These are phyloP conservation scores for Fusarium odoratissimum DNA, from an alignment of 2,329 filamentous ascomycete genomes.

Conservation along the genomic window DNA sequence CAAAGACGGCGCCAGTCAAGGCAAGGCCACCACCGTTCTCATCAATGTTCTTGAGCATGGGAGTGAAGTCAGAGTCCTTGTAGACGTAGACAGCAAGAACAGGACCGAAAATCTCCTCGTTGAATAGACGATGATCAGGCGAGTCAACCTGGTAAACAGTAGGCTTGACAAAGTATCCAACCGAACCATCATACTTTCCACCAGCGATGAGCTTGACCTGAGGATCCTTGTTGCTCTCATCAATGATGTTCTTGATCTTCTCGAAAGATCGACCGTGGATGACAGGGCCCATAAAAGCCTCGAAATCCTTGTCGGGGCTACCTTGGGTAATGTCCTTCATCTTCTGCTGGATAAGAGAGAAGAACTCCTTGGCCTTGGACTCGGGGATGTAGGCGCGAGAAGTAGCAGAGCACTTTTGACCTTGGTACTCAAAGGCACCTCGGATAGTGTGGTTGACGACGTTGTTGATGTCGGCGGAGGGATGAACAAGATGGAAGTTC, in stretches of 20 bases:
- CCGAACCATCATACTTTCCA: conserved; percentile 79
- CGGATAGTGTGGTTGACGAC: conserved; percentile 86
- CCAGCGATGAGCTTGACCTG: conserved; percentile 79
- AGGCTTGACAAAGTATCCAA: conserved; percentile 85
- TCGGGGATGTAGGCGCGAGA: conserved; percentile 83
- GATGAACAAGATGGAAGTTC: conserved; percentile 90
- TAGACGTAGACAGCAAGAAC: conserved; percentile 81
- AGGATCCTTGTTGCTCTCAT: conserved; percentile 79
- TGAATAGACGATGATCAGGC: conserved; percentile 78
- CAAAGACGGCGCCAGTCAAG: conserved; percentile 63
- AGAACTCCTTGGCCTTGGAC: conserved; percentile 79
- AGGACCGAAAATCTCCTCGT: conserved; percentile 85
- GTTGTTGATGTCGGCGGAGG: conserved; percentile 79
- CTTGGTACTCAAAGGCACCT: conserved; percentile 89
- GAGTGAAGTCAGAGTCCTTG: conserved; percentile 67
- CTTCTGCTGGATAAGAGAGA: conserved; percentile 72
- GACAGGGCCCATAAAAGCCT: conserved; percentile 84
- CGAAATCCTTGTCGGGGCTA: conserved; percentile 73
- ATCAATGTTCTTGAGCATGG: conserved; percentile 53
- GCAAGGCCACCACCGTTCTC: conserved; percentile 56
- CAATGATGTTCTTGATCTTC: conserved; percentile 81
- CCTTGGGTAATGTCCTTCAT: conserved; percentile 77
- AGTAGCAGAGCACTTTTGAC: conserved; percentile 90
- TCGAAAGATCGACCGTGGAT: conserved; percentile 86
- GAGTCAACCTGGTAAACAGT: conserved; percentile 82